A percentile compares a stretch with the other conserved stretches of the same genome.
Evolutionary conservation across 2,329 filamentous ascomycete genomes (phyloP).

Genomic region (Raffaelea ambrosiae): DNA sequence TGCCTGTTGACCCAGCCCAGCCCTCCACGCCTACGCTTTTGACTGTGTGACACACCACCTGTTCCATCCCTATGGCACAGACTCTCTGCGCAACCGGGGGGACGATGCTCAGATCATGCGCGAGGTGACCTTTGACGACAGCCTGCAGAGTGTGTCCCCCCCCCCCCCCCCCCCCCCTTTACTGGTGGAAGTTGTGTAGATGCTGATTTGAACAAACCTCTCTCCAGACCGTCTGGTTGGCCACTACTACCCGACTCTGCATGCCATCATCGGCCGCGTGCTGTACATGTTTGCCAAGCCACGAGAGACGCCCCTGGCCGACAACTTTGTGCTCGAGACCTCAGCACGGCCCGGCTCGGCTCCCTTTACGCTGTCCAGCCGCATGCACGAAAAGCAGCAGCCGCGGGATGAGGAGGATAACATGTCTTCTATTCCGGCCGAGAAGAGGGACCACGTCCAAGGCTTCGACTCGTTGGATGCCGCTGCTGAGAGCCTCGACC

Average conservation of each 20-base stretch:
- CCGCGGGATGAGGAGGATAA: conserved; percentile 4
- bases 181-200: no score
- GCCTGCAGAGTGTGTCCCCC: conserved; percentile 48
- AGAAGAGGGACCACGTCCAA: background rate
- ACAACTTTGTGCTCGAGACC: conserved; percentile 48
- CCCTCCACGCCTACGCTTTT: conserved; percentile 58
- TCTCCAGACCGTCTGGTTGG: conserved; percentile 48
- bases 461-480: conserved; percentile 44
- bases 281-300: conserved; percentile 41
- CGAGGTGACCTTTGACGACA: conserved; percentile 59
- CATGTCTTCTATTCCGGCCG: background rate
- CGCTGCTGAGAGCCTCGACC: conserved; percentile 61
- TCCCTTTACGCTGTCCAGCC: conserved; percentile 48
- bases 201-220: no score
- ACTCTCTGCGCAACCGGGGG: conserved; percentile 41
- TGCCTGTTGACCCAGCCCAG: conserved; percentile 11
- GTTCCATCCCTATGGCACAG: conserved; percentile 57
- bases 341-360: conserved; percentile 35
- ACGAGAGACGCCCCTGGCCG: conserved; percentile 49
- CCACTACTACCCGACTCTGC: conserved; percentile 46
- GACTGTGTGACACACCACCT: conserved; percentile 62
- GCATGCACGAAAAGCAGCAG: conserved; percentile 42
- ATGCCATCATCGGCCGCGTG: conserved; percentile 35
- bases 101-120: conserved; percentile 59
- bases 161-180: background rate